Evolutionary conservation across 2,329 filamentous ascomycete species (phyloP).

Genomic region (Neopestalotiopsis sp.): DNA sequence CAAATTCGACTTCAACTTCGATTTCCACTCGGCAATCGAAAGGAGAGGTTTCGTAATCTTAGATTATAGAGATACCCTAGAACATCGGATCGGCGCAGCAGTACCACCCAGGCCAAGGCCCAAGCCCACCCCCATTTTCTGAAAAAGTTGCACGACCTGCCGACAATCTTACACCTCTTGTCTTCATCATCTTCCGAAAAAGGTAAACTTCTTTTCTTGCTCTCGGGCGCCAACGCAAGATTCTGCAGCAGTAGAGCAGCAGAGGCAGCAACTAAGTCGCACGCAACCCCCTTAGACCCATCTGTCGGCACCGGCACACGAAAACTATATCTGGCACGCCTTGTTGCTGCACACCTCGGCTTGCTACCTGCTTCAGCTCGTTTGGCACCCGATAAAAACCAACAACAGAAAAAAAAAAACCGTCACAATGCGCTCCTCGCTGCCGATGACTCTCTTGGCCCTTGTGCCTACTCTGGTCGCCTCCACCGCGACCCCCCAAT

Average conservation of each 20-base stretch:
- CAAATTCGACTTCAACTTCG: background rate
- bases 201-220: background rate
- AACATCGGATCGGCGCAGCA: background rate
- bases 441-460: slow-evolving; percentile 15
- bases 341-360: slow-evolving; percentile 1
- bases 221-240: slow-evolving; percentile 7
- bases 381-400: background rate
- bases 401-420: background rate
- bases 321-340: background rate
- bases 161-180: background rate
- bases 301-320: background rate
- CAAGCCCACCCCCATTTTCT: slow-evolving; percentile 2
- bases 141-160: background rate
- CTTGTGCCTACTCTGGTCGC: slow-evolving; percentile 21
- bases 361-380: background rate
- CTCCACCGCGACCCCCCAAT: slow-evolving; percentile 34
- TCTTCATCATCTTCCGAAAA: slow-evolving; percentile 3
- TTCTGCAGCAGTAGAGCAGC: slow-evolving; percentile 2
- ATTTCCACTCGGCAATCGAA: background rate
- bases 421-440: slow-evolving; percentile 19
- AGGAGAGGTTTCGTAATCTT: background rate
- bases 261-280: background rate
- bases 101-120: background rate
- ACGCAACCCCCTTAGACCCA: background rate
- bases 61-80: slow-evolving; percentile 1